A percentile compares a stretch with the other conserved stretches of the same genome.
Conservation (phyloP, 495 filamentous ascomycete genomes). For the Xylaria flabelliformis region DNA sequence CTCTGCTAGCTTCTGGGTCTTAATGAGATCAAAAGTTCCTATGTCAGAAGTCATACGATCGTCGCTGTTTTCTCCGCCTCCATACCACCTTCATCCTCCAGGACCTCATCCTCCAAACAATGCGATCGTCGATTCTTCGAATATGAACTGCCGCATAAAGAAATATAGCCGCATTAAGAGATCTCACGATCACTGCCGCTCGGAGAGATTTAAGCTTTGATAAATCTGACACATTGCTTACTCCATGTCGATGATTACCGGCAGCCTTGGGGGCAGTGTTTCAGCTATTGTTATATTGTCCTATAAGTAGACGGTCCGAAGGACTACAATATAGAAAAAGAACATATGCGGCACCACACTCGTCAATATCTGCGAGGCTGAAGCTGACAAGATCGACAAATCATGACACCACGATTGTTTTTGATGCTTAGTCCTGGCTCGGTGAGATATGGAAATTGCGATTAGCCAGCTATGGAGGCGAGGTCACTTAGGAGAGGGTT, state of each 20-base stretch:
- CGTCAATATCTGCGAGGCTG: neutral
- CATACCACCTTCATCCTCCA: neutral
- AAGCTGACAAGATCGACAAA: conserved; percentile 6
- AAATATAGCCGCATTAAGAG: neutral
- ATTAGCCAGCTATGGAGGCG: neutral
- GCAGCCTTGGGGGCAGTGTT: neutral
- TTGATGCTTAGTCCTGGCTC: neutral
- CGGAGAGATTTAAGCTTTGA: neutral
- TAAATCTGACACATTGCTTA: neutral
- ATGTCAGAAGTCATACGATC: neutral
- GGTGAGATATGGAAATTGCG: neutral
- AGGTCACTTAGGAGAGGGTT: neutral
- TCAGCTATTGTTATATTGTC: neutral
- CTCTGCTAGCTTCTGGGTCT: neutral
- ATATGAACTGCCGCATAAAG: neutral
- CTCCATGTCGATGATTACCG: neutral
- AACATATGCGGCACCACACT: neutral
- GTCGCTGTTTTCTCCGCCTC: neutral
- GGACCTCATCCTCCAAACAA: neutral
- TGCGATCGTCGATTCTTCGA: neutral
- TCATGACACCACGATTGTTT: neutral
- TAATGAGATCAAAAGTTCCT: neutral
- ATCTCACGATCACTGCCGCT: neutral
- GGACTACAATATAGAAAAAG: neutral
- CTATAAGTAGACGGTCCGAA: neutral